Conservation (phyloP, 768 basidiomycete species). For the Tubosaeta brunneosetosa region DNA sequence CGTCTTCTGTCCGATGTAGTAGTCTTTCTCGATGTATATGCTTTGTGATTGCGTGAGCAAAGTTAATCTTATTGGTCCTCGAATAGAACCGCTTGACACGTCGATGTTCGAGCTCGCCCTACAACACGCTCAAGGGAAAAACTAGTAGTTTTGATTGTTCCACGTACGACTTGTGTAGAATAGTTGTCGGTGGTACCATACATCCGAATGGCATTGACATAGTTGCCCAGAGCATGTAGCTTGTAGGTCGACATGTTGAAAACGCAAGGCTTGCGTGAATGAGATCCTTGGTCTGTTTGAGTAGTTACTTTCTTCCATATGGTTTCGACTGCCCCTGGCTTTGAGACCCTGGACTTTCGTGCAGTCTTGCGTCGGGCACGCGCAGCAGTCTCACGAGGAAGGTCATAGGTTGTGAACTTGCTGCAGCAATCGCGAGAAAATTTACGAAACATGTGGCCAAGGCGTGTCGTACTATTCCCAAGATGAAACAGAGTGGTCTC, state of each 20-base stretch:
- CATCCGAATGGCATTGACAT: conserved; percentile 7
- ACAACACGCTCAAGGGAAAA: neutral
- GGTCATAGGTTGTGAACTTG: conserved; percentile 25
- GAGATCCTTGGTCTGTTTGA: too few relatives aligned
- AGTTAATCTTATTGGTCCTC: conserved; percentile 32
- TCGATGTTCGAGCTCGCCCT: conserved; percentile 34
- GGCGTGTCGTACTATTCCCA: conserved; percentile 10
- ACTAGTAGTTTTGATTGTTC: neutral
- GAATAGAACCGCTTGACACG: conserved; percentile 35
- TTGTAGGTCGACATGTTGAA: conserved; percentile 21
- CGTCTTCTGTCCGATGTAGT: neutral
- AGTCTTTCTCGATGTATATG: conserved; percentile 15
- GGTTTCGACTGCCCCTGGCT: neutral
- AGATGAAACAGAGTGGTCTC: conserved; percentile 11
- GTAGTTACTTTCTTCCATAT: too few relatives aligned
- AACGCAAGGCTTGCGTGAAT: neutral
- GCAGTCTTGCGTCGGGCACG: conserved; percentile 2
- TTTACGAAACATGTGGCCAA: conserved; percentile 20
- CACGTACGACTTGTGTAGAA: conserved; percentile 33
- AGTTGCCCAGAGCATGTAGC: conserved; percentile 16
- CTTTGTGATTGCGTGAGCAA: conserved; percentile 27
- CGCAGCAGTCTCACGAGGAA: conserved; percentile 29
- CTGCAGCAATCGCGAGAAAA: conserved; percentile 23
- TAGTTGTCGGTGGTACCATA: conserved; percentile 27
- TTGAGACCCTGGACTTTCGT: neutral